Conservation (phyloP, 164 flowering plant species). For the Stephania japonica region DNA sequence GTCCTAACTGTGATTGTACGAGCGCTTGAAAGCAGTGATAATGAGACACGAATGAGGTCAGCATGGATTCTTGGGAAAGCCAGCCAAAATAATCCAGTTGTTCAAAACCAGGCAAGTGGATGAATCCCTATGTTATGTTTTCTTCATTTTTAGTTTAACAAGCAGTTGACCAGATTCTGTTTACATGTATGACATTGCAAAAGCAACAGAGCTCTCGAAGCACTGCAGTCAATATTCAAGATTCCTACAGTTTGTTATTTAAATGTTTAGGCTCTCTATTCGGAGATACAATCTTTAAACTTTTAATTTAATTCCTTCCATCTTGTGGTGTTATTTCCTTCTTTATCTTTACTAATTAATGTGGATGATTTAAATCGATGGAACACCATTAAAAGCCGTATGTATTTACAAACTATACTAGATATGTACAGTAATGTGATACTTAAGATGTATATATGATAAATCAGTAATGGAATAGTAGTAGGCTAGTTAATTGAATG, state of each 20-base stretch:
- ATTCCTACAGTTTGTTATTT: background rate
- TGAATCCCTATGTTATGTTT: background rate
- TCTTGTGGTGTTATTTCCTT: too few relatives aligned
- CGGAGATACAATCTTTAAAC: background rate
- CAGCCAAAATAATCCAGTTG: conserved; percentile 79
- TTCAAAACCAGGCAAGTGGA: conserved; percentile 65
- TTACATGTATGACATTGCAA: background rate
- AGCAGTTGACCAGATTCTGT: background rate
- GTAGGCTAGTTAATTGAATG: too few relatives aligned
- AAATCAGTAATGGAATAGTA: too few relatives aligned
- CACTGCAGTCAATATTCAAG: background rate
- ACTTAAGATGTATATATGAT: too few relatives aligned
- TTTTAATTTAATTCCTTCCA: background rate
- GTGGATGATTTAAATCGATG: too few relatives aligned
- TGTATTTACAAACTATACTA: too few relatives aligned
- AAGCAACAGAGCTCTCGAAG: background rate
- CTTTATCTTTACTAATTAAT: too few relatives aligned
- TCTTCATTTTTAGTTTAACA: background rate
- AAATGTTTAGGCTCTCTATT: background rate
- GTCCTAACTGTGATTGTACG: conserved; percentile 52
- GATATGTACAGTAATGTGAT: too few relatives aligned
- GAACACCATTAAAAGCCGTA: too few relatives aligned
- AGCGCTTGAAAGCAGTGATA: conserved; percentile 52
- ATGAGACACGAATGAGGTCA: conserved; percentile 52
- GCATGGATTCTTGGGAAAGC: conserved; percentile 95